Evolutionary conservation across 306 rosid genomes (phyloP), one percentile per base, ranked within the genome.

Genomic region (Glycyrrhiza uralensis): DNA sequence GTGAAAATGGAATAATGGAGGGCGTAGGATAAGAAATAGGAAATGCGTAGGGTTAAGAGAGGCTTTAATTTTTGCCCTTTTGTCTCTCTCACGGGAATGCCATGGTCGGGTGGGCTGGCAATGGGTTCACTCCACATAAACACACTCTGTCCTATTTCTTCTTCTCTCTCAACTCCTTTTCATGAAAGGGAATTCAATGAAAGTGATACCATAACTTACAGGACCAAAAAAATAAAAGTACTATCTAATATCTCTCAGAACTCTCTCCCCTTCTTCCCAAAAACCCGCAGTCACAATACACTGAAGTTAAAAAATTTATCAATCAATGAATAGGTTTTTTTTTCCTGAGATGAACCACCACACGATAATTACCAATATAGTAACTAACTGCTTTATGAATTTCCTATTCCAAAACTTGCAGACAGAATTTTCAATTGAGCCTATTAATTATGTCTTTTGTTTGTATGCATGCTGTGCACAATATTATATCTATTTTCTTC

Each of bases 21-120:
- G 67, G 82, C 42, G 87, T 56, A 72, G 69, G 92, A 88, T 75
- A 86, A 77, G 79, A 80, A 65, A 69, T 42, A 57, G 29, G 63
- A 20, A 69, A 60, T 81, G 84, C 73, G 75, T 59, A 83, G 87
- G 83, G 35, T 82, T 81, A n/a, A 84, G 64, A 69, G 56, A 67
- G 55, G 30, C 78, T 76, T 79, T 74, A 73, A 64, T 33, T 77
- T 81, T 67, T 11, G 38, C 76, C 66, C 81, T 77, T 80, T 86
- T 73, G 92, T 88, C 92, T 77, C 76, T 88, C 90, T 87, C 99
- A 89, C 96, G 89, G 54, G 95, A 88, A 78, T 82, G 92, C 90
- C 91, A 87, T 76, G 90, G 90, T 91, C 97, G 76, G 73, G 66
- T 84, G 89, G 88, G 96, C 82, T 86, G 91, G 92, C 89, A 88